Base-by-base conservation (phyloP, 108 stramenopile genomes). In the Ochromonas danica region DNA sequence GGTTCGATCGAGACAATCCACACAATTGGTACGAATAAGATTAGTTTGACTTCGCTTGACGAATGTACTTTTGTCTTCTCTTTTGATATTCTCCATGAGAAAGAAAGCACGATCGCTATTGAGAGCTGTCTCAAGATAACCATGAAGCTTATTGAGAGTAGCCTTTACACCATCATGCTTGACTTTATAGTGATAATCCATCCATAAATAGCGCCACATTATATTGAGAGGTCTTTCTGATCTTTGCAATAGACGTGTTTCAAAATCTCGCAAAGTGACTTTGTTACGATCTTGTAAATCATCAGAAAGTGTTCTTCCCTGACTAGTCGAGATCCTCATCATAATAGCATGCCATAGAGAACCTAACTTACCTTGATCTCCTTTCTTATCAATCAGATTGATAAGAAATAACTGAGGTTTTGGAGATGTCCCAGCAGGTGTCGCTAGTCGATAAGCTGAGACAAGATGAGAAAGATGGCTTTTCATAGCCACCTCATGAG, bases 1-100 rank as follows among this genome's bases (percentile, higher is more conserved):
- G 14, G 72, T 75, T 27, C 72, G 36, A 75, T 75, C 72, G 3
- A 75, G 31, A 60, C 72, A 75, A 75, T 75, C 72, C 31, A 75
- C 72, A 60, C 72, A 75, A 41, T 75, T 75, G 40, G 72, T 33
- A 30, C 72, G 36, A 45, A 75, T 60, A 45, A 75, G 3, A 10
- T 10, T 75, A 28, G 14, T 45, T 41, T 75, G 72, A 27, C 6
- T 14, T 22, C 14, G 22, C 22, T 51, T 51, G 22, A 51, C 45
- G 6, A 51, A 51, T 51, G 22, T 51, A 14, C 14, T 14, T 60
- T 60, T 25, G 22, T 70, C 67, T 14, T 40, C 22, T 6, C 67
- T 42, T 42, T 70, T 42, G 6, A 6, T 6, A 51, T 51, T 51
- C 45, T 51, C 22, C 14, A 51, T 22, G 6, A 22, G 14, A 51